phyloP scores from a whole-genome alignment of 345 rosid species.

The Eucalyptus victrix region DNA sequence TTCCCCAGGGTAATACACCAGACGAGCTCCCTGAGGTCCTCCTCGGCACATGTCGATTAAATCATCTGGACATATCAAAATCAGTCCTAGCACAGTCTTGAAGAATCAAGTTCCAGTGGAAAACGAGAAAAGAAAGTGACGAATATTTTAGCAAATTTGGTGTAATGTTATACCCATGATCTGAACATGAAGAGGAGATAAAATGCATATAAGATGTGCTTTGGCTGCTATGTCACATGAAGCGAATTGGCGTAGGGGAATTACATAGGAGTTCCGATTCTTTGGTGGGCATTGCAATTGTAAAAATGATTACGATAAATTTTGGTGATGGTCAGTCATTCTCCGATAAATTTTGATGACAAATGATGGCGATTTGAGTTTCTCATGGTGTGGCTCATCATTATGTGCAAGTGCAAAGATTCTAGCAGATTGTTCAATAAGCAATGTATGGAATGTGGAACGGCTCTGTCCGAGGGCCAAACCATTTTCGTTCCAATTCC shows the following conservation, averaged over 20 bases:
- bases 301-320: too few relatives aligned
- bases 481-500: background rate
- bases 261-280: background rate
- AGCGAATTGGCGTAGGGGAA: background rate
- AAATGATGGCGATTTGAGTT: background rate
- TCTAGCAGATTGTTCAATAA: background rate
- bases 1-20: constrained; percentile 59
- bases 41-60: constrained; percentile 79
- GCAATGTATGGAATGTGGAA: background rate
- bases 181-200: background rate
- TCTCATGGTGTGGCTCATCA: background rate
- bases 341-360: background rate
- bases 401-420: background rate
- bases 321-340: background rate
- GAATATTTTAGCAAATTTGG: background rate
- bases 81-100: constrained; percentile 20
- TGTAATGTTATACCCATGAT: background rate
- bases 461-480: background rate
- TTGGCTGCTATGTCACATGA: background rate
- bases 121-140: background rate
- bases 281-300: background rate
- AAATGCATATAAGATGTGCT: background rate
- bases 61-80: constrained; percentile 54
- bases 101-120: background rate
- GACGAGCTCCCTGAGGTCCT: constrained; percentile 88